phyloP scores from a whole-genome alignment of 352 stramenopile genomes.

The Pythium brachiatum region DNA sequence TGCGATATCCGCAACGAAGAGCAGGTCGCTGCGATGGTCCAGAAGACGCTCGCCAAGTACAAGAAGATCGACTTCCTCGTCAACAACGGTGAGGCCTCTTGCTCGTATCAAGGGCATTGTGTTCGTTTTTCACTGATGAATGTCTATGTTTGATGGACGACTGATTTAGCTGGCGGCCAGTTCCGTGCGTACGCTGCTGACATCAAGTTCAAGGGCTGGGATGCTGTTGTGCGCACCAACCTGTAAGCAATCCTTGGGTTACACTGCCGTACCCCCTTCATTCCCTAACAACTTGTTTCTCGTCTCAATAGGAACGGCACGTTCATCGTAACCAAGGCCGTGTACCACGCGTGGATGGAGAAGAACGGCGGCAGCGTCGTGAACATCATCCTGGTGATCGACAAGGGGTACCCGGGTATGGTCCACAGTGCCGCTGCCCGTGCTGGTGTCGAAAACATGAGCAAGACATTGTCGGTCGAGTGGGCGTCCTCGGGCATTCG shows the following conservation, averaged over 20 bases:
- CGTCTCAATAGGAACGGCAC: constrained; percentile 69
- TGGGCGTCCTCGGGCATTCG: constrained; percentile 91
- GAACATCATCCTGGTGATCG: constrained; percentile 94
- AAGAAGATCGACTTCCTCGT: constrained; percentile 89
- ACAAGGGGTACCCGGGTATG: constrained; percentile 93
- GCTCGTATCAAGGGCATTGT: background rate
- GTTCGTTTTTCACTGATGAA: background rate
- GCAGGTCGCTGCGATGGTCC: constrained; percentile 36
- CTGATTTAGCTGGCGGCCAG: constrained; percentile 79
- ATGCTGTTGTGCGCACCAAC: constrained; percentile 92
- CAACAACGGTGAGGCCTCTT: constrained; percentile 78
- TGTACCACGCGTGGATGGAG: constrained; percentile 93
- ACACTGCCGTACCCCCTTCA: no score
- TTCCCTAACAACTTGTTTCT: background rate
- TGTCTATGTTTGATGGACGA: background rate
- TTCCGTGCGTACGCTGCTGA: constrained; percentile 89
- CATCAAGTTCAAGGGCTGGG: constrained; percentile 89
- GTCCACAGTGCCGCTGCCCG: constrained; percentile 88
- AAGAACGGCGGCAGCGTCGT: constrained; percentile 92
- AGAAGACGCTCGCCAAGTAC: constrained; percentile 71
- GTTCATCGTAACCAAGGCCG: constrained; percentile 91
- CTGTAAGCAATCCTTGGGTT: constrained; percentile 35
- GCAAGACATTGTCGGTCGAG: constrained; percentile 91
- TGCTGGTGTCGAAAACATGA: constrained; percentile 93
- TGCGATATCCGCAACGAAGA: constrained; percentile 79